A percentile compares a stretch with the other conserved stretches of the same genome.
Conservation (phyloP, 306 rosid species). For the Cicer cuneatum region DNA sequence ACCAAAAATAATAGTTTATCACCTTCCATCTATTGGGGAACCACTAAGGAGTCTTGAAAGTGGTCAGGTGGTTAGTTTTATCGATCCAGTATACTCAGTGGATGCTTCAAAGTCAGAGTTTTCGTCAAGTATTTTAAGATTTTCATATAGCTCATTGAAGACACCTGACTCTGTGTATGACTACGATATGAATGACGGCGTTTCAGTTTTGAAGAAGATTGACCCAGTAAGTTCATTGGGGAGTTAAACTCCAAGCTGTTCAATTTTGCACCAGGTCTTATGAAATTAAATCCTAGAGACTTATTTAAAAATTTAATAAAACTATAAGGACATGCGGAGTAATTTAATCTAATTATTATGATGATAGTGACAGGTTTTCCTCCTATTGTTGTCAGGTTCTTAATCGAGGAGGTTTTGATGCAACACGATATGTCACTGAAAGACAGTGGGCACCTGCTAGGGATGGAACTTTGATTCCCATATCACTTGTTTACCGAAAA, state of each 20-base stretch:
- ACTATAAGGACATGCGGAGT: neutral
- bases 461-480: conserved; percentile 84
- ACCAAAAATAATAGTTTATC: conserved; percentile 68
- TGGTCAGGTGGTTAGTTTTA: conserved; percentile 66
- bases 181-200: conserved; percentile 79
- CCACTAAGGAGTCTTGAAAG: conserved; percentile 64
- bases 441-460: conserved; percentile 83
- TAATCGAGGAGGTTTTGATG: conserved; percentile 89
- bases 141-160: conserved; percentile 81
- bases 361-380: conserved; percentile 7
- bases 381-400: conserved; percentile 65
- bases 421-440: conserved; percentile 76
- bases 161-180: conserved; percentile 85
- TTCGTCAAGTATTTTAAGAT: conserved; percentile 74
- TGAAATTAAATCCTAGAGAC: neutral
- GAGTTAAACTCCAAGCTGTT: conserved; percentile 30
- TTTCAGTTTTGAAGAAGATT: conserved; percentile 80
- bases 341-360: neutral
- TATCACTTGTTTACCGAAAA: conserved; percentile 82
- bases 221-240: conserved; percentile 64
- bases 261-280: conserved; percentile 34
- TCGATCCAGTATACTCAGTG: conserved; percentile 79
- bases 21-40: conserved; percentile 75
- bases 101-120: conserved; percentile 65
- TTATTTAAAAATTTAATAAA: neutral